Evolutionary conservation across 352 stramenopile species (phyloP).

Genomic region (Saprolegnia parasitica): DNA sequence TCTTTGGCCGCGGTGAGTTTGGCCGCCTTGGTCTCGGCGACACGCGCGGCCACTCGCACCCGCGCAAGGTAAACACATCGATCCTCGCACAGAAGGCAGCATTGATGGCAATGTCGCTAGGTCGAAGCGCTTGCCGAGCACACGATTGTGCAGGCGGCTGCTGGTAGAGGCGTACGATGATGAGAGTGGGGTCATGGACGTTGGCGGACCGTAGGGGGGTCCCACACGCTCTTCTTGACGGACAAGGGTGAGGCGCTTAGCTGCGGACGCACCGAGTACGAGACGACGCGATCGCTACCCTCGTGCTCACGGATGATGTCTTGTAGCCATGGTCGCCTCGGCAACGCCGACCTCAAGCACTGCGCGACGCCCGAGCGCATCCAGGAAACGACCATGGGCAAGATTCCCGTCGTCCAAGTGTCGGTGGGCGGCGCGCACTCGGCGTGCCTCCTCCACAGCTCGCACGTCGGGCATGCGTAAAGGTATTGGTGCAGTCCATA

Average conservation of each 20-base stretch:
- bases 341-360: constrained; percentile 49
- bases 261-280: constrained; percentile 79
- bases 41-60: constrained; percentile 43
- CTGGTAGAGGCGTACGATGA: constrained; percentile 32
- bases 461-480: constrained; percentile 43
- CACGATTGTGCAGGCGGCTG: constrained; percentile 63
- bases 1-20: constrained; percentile 74
- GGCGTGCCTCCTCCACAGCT: constrained; percentile 61
- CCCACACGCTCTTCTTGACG: constrained; percentile 86
- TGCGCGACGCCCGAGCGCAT: constrained; percentile 44
- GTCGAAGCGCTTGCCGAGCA: constrained; percentile 60
- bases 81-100: constrained; percentile 43
- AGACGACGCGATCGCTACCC: background rate
- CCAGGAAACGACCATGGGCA: constrained; percentile 40
- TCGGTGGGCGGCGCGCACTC: constrained; percentile 72
- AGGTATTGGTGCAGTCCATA: too few species aligned
- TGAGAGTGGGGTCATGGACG: too few species aligned
- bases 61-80: constrained; percentile 38
- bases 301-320: background rate
- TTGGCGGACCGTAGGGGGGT: constrained; percentile 33
- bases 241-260: constrained; percentile 79
- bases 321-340: constrained; percentile 63
- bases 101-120: constrained; percentile 28
- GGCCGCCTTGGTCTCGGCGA: constrained; percentile 83
- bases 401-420: constrained; percentile 58